phyloP scores from a whole-genome alignment of 2,329 filamentous ascomycete genomes.

The Byssothecium circinans region DNA sequence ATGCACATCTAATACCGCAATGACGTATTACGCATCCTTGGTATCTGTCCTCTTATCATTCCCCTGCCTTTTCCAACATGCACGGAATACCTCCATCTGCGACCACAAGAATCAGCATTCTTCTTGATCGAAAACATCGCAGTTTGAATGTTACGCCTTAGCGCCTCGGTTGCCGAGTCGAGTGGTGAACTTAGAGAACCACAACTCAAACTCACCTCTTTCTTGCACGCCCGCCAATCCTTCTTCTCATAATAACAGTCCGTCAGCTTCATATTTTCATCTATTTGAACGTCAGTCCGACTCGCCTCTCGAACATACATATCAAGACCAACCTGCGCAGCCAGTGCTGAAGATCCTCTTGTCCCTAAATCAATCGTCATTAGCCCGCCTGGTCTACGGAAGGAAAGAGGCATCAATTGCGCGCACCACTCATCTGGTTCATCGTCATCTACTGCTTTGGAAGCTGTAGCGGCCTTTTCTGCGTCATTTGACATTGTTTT shows the following conservation, averaged over 20 bases:
- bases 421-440: constrained; percentile 93
- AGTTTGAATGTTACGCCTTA: constrained; percentile 16
- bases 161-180: constrained; percentile 24
- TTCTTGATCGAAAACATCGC: background rate
- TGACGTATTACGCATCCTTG: constrained; percentile 68
- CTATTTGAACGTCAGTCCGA: constrained; percentile 51
- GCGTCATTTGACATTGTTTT: constrained; percentile 61
- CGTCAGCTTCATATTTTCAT: constrained; percentile 85
- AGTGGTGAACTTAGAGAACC: constrained; percentile 2
- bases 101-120: background rate
- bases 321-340: constrained; percentile 73
- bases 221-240: constrained; percentile 87
- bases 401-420: constrained; percentile 12
- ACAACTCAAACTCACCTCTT: constrained; percentile 67
- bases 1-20: background rate
- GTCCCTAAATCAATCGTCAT: constrained; percentile 65
- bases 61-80: constrained; percentile 88
- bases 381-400: constrained; percentile 8
- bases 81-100: constrained; percentile 85
- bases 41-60: constrained; percentile 81
- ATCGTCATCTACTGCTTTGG: constrained; percentile 66
- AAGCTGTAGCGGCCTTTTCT: constrained; percentile 39
- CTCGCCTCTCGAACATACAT: background rate
- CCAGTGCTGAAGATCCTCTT: constrained; percentile 97
- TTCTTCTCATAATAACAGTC: constrained; percentile 96